A percentile compares a stretch with the other conserved stretches of the same genome.
Evolutionary conservation across 2,329 filamentous ascomycete species (phyloP).

Genomic region (Neonectria ditissima): DNA sequence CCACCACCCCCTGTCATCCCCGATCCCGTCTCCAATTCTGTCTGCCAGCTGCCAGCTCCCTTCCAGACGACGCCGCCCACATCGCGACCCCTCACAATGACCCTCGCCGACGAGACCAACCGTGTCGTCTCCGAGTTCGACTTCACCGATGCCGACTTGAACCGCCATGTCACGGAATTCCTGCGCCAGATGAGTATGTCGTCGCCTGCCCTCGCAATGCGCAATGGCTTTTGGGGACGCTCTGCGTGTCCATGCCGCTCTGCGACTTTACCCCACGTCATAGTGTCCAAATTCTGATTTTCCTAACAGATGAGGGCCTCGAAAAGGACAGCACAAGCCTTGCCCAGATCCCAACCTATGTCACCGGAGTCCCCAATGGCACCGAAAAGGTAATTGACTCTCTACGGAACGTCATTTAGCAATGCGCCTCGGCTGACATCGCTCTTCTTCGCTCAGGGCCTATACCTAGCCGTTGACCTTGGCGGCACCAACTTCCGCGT

Average conservation of each 20-base stretch:
- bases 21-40: conserved; percentile 49
- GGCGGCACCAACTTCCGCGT: conserved; percentile 98
- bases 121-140: conserved; percentile 88
- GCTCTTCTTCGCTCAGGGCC: conserved; percentile 69
- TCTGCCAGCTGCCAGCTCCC: conserved; percentile 66
- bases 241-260: conserved; percentile 17
- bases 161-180: conserved; percentile 86
- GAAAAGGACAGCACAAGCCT: conserved; percentile 81
- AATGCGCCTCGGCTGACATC: conserved; percentile 19
- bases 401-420: not conserved
- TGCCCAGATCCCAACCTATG: conserved; percentile 97
- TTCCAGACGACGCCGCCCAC: conserved; percentile 67
- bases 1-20: conserved; percentile 47
- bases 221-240: conserved; percentile 8
- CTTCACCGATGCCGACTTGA: conserved; percentile 81
- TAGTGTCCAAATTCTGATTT: conserved; percentile 23
- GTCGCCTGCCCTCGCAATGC: conserved; percentile 7
- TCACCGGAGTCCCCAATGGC: conserved; percentile 94
- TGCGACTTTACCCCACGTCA: conserved; percentile 15
- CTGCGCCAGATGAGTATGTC: conserved; percentile 80
- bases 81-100: conserved; percentile 70
- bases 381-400: conserved; percentile 83
- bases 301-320: conserved; percentile 78
- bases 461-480: conserved; percentile 97
- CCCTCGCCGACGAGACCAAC: conserved; percentile 77